Base-by-base conservation (phyloP, 352 stramenopile genomes). In the Phytophthora melonis region DNA sequence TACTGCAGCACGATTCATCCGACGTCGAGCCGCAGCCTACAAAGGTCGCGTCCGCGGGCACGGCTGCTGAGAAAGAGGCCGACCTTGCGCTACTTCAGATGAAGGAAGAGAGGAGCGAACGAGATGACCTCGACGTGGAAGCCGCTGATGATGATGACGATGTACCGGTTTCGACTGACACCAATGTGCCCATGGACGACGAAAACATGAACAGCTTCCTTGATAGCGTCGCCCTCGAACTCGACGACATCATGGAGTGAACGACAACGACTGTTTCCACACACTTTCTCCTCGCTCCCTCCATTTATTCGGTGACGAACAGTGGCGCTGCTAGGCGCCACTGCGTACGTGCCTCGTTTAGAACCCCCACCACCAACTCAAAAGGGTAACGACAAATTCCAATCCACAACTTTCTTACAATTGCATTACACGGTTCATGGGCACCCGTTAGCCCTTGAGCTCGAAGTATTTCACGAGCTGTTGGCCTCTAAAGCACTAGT, bases 151-250 rank as follows among this genome's bases (percentile, higher is more conserved):
- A 27, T 43, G 36, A 11, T 7, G 23, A 25, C 23, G 60, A 68
- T 56, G 63, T 50, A 41, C 11, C 34, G 41, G 58, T 39, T 13
- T 32, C 30, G 56, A 54, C 67, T 45, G 79, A 80, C 14, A 25
- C 69, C 21, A 71, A 49, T 11, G 68, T 73, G 2, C 52, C 50
- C 52, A 85, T 85, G 72, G 79, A 86, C 54, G 79, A 86, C 36
- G 88, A 93, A 71, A 87, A 94, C 74, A 94, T 94, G 86, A 93
- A 76, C 69, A 84, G 74, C 55, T 93, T 94, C 67, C 86, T 94
- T 61, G 88, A 94, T 61, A 94, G 88, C 63, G 88, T 94, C 58
- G 81, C 86, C 54, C 82, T 94, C 25, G 87, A 93, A 72, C 80
- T 94, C 53, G 88, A 93, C 49, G 88, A 94, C 54, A 90, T 93